Evolutionary conservation across 257 asterid species (phyloP).

Genomic region (Jacaranda mimosifolia): DNA sequence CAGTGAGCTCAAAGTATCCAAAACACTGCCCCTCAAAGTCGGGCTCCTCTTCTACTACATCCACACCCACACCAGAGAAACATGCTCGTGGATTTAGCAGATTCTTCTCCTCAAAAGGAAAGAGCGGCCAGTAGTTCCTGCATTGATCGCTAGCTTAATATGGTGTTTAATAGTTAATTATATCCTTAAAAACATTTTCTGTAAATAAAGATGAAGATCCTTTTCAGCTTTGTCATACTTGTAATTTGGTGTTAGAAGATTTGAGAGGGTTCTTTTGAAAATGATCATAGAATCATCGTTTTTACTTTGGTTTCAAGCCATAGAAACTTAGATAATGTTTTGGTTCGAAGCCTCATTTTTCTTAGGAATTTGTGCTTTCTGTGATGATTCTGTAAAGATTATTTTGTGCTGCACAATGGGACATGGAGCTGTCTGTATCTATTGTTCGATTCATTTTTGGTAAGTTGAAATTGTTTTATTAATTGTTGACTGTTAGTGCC

Average conservation of each 20-base stretch:
- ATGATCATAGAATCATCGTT: slow-evolving; percentile 22
- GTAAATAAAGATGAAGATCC: slow-evolving; percentile 51
- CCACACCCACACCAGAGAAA: slow-evolving; percentile 80
- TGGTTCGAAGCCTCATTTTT: slow-evolving; percentile 9
- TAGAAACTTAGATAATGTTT: not conserved
- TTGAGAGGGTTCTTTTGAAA: slow-evolving; percentile 22
- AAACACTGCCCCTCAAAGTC: slow-evolving; percentile 74
- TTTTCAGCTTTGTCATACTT: slow-evolving; percentile 20
- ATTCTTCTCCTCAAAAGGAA: slow-evolving; percentile 80
- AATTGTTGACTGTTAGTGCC: not conserved
- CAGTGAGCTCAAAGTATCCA: slow-evolving; percentile 54
- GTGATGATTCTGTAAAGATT: slow-evolving; percentile 27
- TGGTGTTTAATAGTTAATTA: not conserved
- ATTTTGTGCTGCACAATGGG: slow-evolving; percentile 26
- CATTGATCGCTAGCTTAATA: slow-evolving; percentile 10
- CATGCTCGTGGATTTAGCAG: slow-evolving; percentile 80
- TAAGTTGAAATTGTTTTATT: not conserved
- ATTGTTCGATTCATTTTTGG: slow-evolving; percentile 41
- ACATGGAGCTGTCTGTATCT: slow-evolving; percentile 21
- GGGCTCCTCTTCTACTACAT: slow-evolving; percentile 63
- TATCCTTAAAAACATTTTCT: not conserved
- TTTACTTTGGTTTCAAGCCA: slow-evolving; percentile 18
- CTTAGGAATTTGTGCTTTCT: slow-evolving; percentile 8
- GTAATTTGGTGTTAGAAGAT: slow-evolving; percentile 43
- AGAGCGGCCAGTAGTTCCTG: slow-evolving; percentile 51